Conservation (phyloP, 2,329 filamentous ascomycete genomes). For the Exophiala dermatitidis region DNA sequence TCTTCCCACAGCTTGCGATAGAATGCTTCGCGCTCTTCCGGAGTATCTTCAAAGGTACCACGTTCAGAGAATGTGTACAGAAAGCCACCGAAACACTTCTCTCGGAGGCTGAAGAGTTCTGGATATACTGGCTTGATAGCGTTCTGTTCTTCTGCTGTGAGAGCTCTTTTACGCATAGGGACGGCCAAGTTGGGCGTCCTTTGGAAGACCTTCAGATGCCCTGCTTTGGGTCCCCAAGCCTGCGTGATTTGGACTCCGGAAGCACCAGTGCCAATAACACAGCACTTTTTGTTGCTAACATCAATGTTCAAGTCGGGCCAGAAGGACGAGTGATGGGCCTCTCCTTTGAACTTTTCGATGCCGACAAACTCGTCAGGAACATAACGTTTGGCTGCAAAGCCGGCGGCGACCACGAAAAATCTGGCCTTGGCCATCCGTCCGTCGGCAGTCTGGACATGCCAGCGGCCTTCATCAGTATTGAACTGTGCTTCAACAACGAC, state of each 20-base stretch:
- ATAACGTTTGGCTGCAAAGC: constrained; percentile 52
- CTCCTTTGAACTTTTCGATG: constrained; percentile 53
- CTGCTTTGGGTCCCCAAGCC: constrained; percentile 48
- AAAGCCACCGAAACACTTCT: constrained; percentile 42
- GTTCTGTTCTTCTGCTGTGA: constrained; percentile 47
- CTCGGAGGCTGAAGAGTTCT: constrained; percentile 20
- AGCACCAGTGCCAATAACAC: constrained; percentile 58
- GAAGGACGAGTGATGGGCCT: constrained; percentile 54
- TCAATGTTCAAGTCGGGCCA: constrained; percentile 51
- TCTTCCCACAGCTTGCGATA: constrained; percentile 45
- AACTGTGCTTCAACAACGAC: constrained; percentile 39
- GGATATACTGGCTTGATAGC: constrained; percentile 35
- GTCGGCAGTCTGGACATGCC: constrained; percentile 41
- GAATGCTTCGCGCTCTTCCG: constrained; percentile 36
- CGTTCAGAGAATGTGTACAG: constrained; percentile 53
- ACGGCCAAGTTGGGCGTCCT: constrained; percentile 59
- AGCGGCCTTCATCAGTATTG: constrained; percentile 33
- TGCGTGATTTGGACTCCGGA: constrained; percentile 59
- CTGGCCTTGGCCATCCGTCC: constrained; percentile 37
- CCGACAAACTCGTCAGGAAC: constrained; percentile 47
- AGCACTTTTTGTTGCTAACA: constrained; percentile 52
- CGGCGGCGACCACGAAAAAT: constrained; percentile 43
- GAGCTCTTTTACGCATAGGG: constrained; percentile 49
- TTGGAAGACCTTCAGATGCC: constrained; percentile 49
- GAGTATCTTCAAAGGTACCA: constrained; percentile 41